Evolutionary conservation across 169 alveolate genomes (phyloP).

Genomic region (Babesia caballi): DNA sequence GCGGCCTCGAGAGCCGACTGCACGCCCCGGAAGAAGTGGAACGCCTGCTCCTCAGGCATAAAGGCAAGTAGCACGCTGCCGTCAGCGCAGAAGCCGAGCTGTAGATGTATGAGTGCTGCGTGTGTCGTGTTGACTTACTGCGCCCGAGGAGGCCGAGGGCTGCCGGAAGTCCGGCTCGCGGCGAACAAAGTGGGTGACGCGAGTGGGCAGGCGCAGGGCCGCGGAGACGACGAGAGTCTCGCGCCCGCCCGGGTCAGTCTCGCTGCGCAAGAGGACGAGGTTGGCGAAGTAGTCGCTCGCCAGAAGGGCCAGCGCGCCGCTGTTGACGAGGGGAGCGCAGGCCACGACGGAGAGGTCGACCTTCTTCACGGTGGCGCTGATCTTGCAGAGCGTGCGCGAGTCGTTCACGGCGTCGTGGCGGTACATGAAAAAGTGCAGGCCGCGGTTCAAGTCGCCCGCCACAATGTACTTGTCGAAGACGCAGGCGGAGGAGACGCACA

Average conservation of each 20-base stretch:
- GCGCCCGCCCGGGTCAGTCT: slow-evolving; percentile 6
- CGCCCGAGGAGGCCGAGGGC: not conserved
- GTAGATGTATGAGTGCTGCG: not conserved
- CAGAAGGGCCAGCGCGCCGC: slow-evolving; percentile 22
- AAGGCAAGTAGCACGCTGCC: slow-evolving; percentile 20
- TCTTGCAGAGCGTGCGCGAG: slow-evolving; percentile 36
- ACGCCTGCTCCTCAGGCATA: slow-evolving; percentile 32
- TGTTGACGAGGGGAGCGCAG: slow-evolving; percentile 47
- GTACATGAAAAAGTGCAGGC: slow-evolving; percentile 60
- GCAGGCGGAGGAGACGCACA: slow-evolving; percentile 48
- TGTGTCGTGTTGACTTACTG: not conserved
- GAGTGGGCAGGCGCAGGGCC: slow-evolving; percentile 21
- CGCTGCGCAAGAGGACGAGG: slow-evolving; percentile 30
- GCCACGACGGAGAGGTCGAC: slow-evolving; percentile 49
- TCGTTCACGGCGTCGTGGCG: slow-evolving; percentile 46
- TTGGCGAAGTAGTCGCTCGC: slow-evolving; percentile 40
- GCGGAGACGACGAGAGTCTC: slow-evolving; percentile 34
- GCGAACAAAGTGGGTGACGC: slow-evolving; percentile 46
- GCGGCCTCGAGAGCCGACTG: slow-evolving; percentile 7
- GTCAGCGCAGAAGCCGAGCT: slow-evolving; percentile 33
- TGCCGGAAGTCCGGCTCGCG: slow-evolving; percentile 20
- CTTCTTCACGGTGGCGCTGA: slow-evolving; percentile 40
- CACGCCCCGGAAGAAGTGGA: slow-evolving; percentile 9
- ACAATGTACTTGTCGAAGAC: slow-evolving; percentile 55
- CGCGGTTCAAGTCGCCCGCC: slow-evolving; percentile 51